Evolutionary conservation across 345 rosid genomes (phyloP), one percentile per base, ranked within the genome.

Genomic region (Syzygium oleosum): DNA sequence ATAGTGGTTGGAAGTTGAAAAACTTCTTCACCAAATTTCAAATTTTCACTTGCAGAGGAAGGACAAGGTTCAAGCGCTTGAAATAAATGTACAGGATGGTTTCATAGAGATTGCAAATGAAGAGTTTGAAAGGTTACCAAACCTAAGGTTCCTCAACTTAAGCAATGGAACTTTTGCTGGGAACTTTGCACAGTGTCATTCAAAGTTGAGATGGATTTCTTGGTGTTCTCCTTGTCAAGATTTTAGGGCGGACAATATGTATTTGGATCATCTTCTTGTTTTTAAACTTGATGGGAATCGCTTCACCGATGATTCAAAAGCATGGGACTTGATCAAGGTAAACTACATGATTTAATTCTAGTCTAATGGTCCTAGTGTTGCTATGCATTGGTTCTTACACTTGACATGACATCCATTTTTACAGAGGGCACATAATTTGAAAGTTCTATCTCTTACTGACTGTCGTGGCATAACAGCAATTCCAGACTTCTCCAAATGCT

Each of bases 201-300:
- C 10, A 21, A 54, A 54, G 9, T 54, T 54, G 58, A 54, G 58
- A 54, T 54, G 58, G 58, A 19, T 54, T 21, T 19, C 23, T 56
- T 56, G 61, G 61, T 0, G 1, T 4, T 1, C n/a, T 54, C 9
- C 21, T 19, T 9, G 0, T 54, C 25, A 21, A 4, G 15, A 51
- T 19, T 54, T 54, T 54, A 54, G 9, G 21, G 58, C 25, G 8
- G 9, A 7, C 58, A 54, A 54, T 54, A 19, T 54, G 22, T 22
- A 55, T 55, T 55, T 55, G 59, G 25, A 55, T 55, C 4, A 55
- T 55, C 59, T 55, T 55, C 11, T 55, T 55, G 59, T 55, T 55
- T 21, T 55, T 55, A 55, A 55, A 9, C 58, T 54, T 3, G 22
- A 7, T 9, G 7, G 3, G 59, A 55, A 55, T 0, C 2, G 4